These are phyloP conservation scores for Aspergillus sojae DNA, from an alignment of 2,329 filamentous ascomycete genomes.

Conservation along the genomic window DNA sequence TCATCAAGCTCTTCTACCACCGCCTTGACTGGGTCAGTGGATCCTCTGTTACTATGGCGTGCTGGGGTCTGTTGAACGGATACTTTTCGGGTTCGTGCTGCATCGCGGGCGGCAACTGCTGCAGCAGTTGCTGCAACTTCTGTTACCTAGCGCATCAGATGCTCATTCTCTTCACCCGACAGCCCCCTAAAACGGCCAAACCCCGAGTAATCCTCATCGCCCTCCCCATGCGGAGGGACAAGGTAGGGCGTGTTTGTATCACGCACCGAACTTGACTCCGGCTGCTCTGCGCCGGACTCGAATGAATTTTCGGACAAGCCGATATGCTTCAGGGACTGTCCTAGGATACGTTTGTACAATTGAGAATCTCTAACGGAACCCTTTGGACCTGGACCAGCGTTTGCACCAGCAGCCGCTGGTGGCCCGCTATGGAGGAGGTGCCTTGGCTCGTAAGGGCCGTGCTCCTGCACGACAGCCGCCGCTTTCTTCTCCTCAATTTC, in stretches of 20 bases:
- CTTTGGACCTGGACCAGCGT: constrained; percentile 55
- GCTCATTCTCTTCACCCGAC: constrained; percentile 78
- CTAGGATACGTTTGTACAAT: constrained; percentile 89
- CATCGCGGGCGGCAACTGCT: constrained; percentile 81
- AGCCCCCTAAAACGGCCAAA: constrained; percentile 61
- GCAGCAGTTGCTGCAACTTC: constrained; percentile 93
- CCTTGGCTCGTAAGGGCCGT: constrained; percentile 38
- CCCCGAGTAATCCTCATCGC: constrained; percentile 40
- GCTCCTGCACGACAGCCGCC: constrained; percentile 29
- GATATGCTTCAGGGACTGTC: constrained; percentile 83
- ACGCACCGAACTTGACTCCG: constrained; percentile 24
- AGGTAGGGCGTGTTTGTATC: constrained; percentile 59
- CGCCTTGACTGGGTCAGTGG: constrained; percentile 38
- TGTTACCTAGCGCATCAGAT: constrained; percentile 80
- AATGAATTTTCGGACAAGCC: constrained; percentile 65
- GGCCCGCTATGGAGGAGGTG: constrained; percentile 34
- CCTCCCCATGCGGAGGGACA: constrained; percentile 69
- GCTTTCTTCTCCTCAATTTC: constrained; percentile 77
- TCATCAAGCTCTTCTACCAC: constrained; percentile 53
- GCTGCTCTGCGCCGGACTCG: constrained; percentile 33
- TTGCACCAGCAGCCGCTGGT: constrained; percentile 37
- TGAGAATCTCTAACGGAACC: constrained; percentile 82
- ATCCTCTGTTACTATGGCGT: constrained; percentile 39
- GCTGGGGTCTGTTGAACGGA: constrained; percentile 42
- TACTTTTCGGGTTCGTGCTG: constrained; percentile 56